phyloP scores from a whole-genome alignment of 2,329 filamentous ascomycete species.

The Davidsoniella neocaledoniae region DNA sequence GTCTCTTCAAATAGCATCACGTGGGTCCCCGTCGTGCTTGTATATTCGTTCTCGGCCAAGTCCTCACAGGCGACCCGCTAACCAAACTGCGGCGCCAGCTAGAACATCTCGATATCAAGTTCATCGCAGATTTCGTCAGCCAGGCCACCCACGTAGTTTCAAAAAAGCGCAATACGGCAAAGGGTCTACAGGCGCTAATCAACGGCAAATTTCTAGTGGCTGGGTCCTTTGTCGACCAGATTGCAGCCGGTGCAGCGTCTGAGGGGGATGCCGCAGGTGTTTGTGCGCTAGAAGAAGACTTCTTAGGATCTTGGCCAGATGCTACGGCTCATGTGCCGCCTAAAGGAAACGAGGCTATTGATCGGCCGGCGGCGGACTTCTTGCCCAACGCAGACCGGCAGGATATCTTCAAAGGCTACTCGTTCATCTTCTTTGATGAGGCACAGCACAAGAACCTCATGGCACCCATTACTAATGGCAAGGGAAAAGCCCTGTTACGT shows the following conservation, averaged over 20 bases:
- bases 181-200: slow-evolving; percentile 72
- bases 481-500: slow-evolving; percentile 63
- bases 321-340: slow-evolving; percentile 55
- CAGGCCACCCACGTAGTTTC: slow-evolving; percentile 77
- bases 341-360: slow-evolving; percentile 56
- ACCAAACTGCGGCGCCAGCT: slow-evolving; percentile 45
- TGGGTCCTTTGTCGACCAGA: slow-evolving; percentile 53
- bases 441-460: slow-evolving; percentile 61
- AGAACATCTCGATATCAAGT: slow-evolving; percentile 80
- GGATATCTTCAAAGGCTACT: slow-evolving; percentile 70
- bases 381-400: slow-evolving; percentile 47
- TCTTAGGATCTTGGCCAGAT: slow-evolving; percentile 63
- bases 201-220: slow-evolving; percentile 65
- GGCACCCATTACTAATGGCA: slow-evolving; percentile 57
- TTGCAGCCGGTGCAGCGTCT: slow-evolving; percentile 35
- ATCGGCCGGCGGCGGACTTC: slow-evolving; percentile 52
- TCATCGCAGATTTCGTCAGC: slow-evolving; percentile 51
- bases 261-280: slow-evolving; percentile 34
- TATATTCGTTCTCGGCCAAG: slow-evolving; percentile 59
- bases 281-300: slow-evolving; percentile 58
- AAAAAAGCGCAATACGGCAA: slow-evolving; percentile 77
- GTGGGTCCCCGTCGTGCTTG: slow-evolving; percentile 70
- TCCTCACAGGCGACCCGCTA: slow-evolving; percentile 51
- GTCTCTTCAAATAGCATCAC: slow-evolving; percentile 35
- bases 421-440: slow-evolving; percentile 70